Evolutionary conservation across 225 moss, liverwort and hornwort species (phyloP), one percentile per base, ranked within the genome.

Genomic region (Polytrichum commune): DNA sequence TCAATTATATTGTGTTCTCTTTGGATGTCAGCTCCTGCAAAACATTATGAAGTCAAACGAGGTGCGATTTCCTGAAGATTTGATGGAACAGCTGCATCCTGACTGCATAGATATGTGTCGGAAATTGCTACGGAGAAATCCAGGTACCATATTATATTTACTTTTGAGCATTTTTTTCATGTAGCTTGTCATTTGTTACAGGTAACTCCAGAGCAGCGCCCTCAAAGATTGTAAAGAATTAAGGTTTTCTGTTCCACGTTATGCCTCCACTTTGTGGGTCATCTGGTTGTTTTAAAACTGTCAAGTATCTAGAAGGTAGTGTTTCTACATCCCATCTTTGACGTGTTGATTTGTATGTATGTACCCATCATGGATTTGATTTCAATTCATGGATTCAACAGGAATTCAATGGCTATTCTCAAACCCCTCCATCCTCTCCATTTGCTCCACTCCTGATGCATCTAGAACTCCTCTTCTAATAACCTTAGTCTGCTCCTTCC

Each of bases 31-130:
- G 98, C 84, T 95, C 71, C 79, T 95, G 76, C 88, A 88, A 79
- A 95, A 95, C 65, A 95, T 98, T 54, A 80, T 90, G 63, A 88
- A 87, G 78, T 91, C 97, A 58, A 91, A 68, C 56, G 96, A 93
- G 79, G 76, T 98, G 63, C 91, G 89, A 65, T 95, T 98, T 64
- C 93, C 98, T 66, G 95, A 90, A 29, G 79, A 69, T 30, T 73
- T 98, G 24, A 75, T 89, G 77, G 76, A 81, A 73, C 93, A 93
- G 75, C 83, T 98, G 65, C 98, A 98, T 74, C 83, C 89, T 55
- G 98, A 98, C 73, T 95, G 95, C 74, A 82, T 98, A 38, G 98
- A 98, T 68, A 87, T 95, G 88, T 90, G 95, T 81, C 90, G 98
- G 63, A 98, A 98, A 79, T 77, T 98, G 77, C 83, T 98, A 65